Base-by-base conservation (phyloP, 352 stramenopile species). In the Hyaloperonospora brassicae region DNA sequence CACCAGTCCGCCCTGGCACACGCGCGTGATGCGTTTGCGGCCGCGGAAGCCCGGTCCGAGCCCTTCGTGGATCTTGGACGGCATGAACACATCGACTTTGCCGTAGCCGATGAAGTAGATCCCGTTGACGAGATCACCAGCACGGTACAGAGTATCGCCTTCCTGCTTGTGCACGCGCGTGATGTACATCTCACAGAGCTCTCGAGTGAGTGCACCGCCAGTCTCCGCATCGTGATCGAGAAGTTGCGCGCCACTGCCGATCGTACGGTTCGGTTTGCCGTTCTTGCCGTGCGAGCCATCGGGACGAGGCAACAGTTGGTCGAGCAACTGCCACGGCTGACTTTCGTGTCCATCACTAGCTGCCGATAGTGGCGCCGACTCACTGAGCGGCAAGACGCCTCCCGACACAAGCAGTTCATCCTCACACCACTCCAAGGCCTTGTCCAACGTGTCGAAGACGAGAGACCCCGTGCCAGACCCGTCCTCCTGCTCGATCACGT, bases 21-120 rank as follows among this genome's bases (percentile, higher is more conserved):
- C 79, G 14, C 83, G 80, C 24, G 87, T 64, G 51, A 93, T 90
- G 38, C 84, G 80, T 59, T 91, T 91, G 50, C 70, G 69, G 5
- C 84, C 84, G 14, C 61, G 71, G 50, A 93, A 93, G 36, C 84
- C 84, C 0, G 84, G 84, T 0, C 84, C 84, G 55, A 93, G 75
- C 24, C 78, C 63, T 59, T 93, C 79, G 59, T 91, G 76, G 24
- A 86, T 69, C 43, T 72, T 91, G 38, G 77, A 87, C 12, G 84
- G 84, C 52, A 93, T 68, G 58, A 88, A 93, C 9, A 91, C 84
- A 53, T 93, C 84, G 10, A 93, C 66, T 40, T 91, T 89, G 61
- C 84, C 84, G 38, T 84, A 91, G 9, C 79, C 84, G 49, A 93
- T 76, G 53, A 93, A 89, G 68, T 84, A 91, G 25, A 89, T 68